Conservation (phyloP, 352 stramenopile species). For the Blastocystis sp. region DNA sequence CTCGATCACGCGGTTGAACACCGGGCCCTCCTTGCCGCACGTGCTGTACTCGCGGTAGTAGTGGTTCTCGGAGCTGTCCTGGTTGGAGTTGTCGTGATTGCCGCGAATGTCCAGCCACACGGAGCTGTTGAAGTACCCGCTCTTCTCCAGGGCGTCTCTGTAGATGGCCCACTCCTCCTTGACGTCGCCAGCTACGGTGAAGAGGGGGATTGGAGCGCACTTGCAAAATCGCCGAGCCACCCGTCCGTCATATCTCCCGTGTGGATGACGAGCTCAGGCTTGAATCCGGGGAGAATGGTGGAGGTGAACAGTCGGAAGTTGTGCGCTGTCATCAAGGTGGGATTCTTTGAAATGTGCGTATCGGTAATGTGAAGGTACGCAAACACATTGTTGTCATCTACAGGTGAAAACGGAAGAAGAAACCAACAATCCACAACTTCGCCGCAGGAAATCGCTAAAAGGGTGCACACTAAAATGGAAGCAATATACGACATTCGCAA, state of each 20-base stretch:
- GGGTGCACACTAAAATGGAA: neutral
- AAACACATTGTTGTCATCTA: conserved; percentile 51
- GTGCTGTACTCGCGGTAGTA: conserved; percentile 53
- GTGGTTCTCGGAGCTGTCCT: neutral
- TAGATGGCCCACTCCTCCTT: conserved; percentile 61
- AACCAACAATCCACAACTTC: neutral
- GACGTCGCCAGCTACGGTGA: conserved; percentile 49
- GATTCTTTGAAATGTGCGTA: conserved; percentile 41
- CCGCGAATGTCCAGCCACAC: conserved; percentile 57
- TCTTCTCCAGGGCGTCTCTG: neutral
- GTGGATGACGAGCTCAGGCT: conserved; percentile 36
- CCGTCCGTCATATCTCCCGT: conserved; percentile 61
- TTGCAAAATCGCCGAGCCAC: conserved; percentile 9
- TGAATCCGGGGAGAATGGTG: conserved; percentile 43
- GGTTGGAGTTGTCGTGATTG: conserved; percentile 58
- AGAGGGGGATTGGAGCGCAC: neutral
- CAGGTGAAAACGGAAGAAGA: neutral
- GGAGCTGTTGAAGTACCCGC: conserved; percentile 59
- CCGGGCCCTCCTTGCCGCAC: conserved; percentile 21
- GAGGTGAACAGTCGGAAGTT: conserved; percentile 59
- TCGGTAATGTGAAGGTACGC: conserved; percentile 57
- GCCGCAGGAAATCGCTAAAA: neutral
- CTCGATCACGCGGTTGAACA: conserved; percentile 17
- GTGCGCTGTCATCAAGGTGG: neutral
- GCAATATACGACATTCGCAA: no score